Conservation (phyloP, 2,329 filamentous ascomycete species). For the Macrophomina pseudophaseolina region DNA sequence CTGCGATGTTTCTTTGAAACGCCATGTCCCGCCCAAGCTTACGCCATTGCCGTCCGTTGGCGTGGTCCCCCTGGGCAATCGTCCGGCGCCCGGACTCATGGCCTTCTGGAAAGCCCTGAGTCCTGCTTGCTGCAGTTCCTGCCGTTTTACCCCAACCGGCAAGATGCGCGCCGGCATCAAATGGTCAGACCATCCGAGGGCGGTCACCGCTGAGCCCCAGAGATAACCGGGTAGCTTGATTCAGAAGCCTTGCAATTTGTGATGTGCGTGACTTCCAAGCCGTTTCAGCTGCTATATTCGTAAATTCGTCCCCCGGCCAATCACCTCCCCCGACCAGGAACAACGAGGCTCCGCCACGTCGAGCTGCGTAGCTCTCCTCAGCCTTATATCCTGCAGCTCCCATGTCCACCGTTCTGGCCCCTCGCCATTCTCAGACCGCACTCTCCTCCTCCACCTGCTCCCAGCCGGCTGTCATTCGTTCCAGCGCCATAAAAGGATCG, state of each 20-base stretch:
- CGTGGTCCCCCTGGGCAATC: constrained; percentile 23
- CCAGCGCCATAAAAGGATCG: constrained; percentile 8
- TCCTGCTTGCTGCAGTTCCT: constrained; percentile 8
- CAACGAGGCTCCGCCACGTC: constrained; percentile 29
- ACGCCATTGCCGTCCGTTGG: constrained; percentile 27
- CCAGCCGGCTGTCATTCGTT: constrained; percentile 8
- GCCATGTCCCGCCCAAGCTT: constrained; percentile 27
- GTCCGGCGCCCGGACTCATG: constrained; percentile 1
- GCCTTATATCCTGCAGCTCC: constrained; percentile 27
- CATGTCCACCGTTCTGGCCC: constrained; percentile 19
- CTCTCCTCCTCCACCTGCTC: background rate
- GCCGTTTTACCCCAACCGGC: constrained; percentile 16
- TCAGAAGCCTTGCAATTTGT: constrained; percentile 29
- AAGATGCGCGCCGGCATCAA: constrained; percentile 24
- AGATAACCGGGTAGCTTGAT: constrained; percentile 28
- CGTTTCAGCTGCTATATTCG: constrained; percentile 29
- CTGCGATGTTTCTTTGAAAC: constrained; percentile 24
- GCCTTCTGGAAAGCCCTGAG: constrained; percentile 12
- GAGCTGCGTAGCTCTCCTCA: constrained; percentile 26
- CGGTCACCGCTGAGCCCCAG: constrained; percentile 28
- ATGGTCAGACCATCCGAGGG: constrained; percentile 26
- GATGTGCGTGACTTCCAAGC: constrained; percentile 28
- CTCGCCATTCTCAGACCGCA: constrained; percentile 8
- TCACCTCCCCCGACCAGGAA: constrained; percentile 18
- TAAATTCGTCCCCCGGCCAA: constrained; percentile 23